These are phyloP conservation scores for Poa annua DNA, from an alignment of 176 grass and related monocot genomes.

Conservation along the genomic window DNA sequence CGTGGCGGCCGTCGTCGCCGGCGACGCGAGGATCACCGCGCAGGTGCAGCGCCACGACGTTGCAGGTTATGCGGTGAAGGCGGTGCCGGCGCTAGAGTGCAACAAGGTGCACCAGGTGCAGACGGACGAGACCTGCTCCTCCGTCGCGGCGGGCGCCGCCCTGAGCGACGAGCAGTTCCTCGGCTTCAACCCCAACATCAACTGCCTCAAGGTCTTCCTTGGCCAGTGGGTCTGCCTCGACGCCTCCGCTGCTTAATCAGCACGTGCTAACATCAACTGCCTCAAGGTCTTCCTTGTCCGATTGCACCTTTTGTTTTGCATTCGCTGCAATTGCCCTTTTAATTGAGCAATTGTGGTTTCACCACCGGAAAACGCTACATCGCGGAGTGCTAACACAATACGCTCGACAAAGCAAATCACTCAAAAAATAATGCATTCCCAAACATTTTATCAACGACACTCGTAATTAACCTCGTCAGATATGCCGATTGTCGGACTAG, in stretches of 20 bases:
- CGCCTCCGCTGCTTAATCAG: not conserved
- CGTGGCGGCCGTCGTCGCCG: slow-evolving; percentile 12
- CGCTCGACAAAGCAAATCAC: too few species aligned
- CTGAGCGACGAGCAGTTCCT: slow-evolving; percentile 27
- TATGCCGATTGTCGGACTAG: too few species aligned
- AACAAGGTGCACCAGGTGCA: slow-evolving; percentile 38
- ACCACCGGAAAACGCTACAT: too few species aligned
- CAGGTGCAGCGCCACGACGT: not conserved
- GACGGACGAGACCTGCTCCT: slow-evolving; percentile 32
- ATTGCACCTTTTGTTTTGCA: too few species aligned
- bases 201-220: slow-evolving; percentile 43
- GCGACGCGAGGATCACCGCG: not conserved
- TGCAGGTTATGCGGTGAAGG: slow-evolving; percentile 22
- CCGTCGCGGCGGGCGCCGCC: slow-evolving; percentile 10
- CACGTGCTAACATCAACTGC: too few species aligned
- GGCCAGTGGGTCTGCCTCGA: slow-evolving; percentile 59
- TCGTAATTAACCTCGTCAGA: too few species aligned
- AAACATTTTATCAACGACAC: too few species aligned
- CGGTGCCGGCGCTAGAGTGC: slow-evolving; percentile 33
- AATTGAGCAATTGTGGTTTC: too few species aligned
- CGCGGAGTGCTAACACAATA: too few species aligned
- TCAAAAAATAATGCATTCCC: too few species aligned
- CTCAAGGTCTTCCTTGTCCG: too few species aligned
- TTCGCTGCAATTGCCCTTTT: too few species aligned
- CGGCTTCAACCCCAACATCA: slow-evolving; percentile 56